Evolutionary conservation across 1,284 basidiomycete species (phyloP).

Genomic region (Cutaneotrichosporon sp.): DNA sequence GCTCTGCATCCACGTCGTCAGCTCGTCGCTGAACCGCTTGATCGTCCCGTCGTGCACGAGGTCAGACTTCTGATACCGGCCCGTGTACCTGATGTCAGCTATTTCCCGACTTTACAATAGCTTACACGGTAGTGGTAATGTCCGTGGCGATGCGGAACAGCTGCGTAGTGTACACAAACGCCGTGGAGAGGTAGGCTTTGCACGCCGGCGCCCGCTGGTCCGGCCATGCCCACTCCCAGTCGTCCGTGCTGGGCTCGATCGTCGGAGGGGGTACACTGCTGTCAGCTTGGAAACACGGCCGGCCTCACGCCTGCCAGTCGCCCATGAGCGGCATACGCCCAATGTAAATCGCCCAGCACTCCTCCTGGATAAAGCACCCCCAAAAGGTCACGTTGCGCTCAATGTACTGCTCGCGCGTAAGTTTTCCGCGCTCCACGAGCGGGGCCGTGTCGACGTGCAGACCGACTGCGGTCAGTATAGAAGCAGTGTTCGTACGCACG

Average conservation of each 20-base stretch:
- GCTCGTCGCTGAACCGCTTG: conserved; percentile 29
- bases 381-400: conserved; percentile 30
- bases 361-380: conserved; percentile 29
- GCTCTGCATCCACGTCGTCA: conserved; percentile 59
- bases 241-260: conserved; percentile 22
- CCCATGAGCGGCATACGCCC: conserved; percentile 23
- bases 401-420: conserved; percentile 12
- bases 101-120: too few species aligned
- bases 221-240: conserved; percentile 22
- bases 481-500: conserved; percentile 13
- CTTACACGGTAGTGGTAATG: conserved; percentile 7
- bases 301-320: conserved; percentile 9
- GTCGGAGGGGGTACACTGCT: conserved; percentile 17
- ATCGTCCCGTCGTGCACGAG: conserved; percentile 10
- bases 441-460: conserved; percentile 23
- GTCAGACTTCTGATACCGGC: conserved; percentile 5
- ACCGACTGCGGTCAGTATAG: conserved; percentile 16
- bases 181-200: conserved; percentile 6
- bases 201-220: conserved; percentile 3
- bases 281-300: background rate
- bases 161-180: conserved; percentile 9
- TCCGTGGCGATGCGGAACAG: conserved; percentile 12
- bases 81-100: conserved; percentile 6
- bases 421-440: conserved; percentile 20
- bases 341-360: conserved; percentile 32